Base-by-base conservation (phyloP, 441 rosid genomes). In the Breynia disticha region DNA sequence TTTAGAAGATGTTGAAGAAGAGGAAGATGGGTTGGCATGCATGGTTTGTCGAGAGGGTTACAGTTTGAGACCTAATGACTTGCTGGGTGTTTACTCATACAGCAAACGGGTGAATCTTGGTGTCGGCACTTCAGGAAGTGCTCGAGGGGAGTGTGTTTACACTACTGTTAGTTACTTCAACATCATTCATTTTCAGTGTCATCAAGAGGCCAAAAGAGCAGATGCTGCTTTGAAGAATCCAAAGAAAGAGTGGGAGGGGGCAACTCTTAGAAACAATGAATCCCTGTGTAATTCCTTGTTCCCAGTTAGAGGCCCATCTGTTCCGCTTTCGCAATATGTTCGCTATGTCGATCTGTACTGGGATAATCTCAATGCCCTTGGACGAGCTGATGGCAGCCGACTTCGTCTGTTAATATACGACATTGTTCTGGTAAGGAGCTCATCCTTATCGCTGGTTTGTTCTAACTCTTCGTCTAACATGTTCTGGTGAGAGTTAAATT, bases 171-270 rank as follows among this genome's bases (percentile, higher is more conserved):
- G 99, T 71, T 91, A 79, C 45, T 95, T 95, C 73, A 91, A 91
- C 65, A 83, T 82, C 18, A 91, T 95, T 75, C 98, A 95, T 70
- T 95, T 95, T 77, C 99, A 88, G 62, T 95, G 99, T 69, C 98
- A 95, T 69, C 99, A 88, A 67, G 99, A 95, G 69, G 99, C 99
- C 17, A 95, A 91, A 74, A 79, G 97, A 75, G 99, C 99, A 2
- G 99, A 95, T 63, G 84, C 98, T 57, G 94, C 90, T 56, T 86
- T 89, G 60, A 88, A n/a, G 78, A 95, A 64, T 69, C 98, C 98
- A 11, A 95, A 95, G 85, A 95, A 95, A 81, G 99, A 95, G 81
- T 95, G 99, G 99, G 99, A 91, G 67, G 99, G 99, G 48, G 99
- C 99, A 55, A 77, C 96, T 46, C 84, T 89, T 35, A 81, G 98